Conservation (phyloP, 2,329 filamentous ascomycete species). For the Phoma sp. region DNA sequence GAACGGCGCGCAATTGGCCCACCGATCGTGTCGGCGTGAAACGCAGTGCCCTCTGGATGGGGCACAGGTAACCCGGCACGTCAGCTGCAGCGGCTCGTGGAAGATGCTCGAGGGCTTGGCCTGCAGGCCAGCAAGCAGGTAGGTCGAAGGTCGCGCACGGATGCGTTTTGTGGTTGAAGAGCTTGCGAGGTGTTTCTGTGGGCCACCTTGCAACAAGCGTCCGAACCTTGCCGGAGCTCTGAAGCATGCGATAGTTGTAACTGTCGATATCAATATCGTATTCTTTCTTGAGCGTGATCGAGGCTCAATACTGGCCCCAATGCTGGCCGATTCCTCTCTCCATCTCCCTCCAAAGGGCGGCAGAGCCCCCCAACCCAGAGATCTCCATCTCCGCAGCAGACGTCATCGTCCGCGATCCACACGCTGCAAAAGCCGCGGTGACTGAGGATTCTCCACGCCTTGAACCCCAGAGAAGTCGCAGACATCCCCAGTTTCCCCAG, state of each 20-base stretch:
- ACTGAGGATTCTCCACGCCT: conserved; percentile 6
- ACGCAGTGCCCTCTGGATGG: not conserved
- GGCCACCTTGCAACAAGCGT: conserved; percentile 6
- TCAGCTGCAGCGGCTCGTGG: not conserved
- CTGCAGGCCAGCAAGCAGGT: conserved; percentile 2
- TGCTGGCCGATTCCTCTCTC: not conserved
- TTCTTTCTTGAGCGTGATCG: too few relatives aligned
- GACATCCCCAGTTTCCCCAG: conserved; percentile 29
- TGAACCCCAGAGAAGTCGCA: conserved; percentile 17
- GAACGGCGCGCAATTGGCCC: not conserved
- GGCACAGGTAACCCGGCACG: not conserved
- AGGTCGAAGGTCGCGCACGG: conserved; percentile 6
- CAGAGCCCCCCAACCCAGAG: not conserved
- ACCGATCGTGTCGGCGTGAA: not conserved
- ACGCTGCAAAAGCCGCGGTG: conserved; percentile 15
- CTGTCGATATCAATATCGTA: not conserved
- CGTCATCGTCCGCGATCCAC: conserved; percentile 11
- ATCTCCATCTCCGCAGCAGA: not conserved
- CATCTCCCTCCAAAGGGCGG: not conserved
- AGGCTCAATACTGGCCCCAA: not conserved
- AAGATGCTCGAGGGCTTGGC: conserved; percentile 8
- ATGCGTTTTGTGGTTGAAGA: conserved; percentile 3
- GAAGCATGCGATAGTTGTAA: not conserved
- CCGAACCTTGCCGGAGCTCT: conserved; percentile 17
- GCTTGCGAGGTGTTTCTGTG: conserved; percentile 26